Evolutionary conservation across 2,329 filamentous ascomycete species (phyloP).

Genomic region (Anthostomella pinea): DNA sequence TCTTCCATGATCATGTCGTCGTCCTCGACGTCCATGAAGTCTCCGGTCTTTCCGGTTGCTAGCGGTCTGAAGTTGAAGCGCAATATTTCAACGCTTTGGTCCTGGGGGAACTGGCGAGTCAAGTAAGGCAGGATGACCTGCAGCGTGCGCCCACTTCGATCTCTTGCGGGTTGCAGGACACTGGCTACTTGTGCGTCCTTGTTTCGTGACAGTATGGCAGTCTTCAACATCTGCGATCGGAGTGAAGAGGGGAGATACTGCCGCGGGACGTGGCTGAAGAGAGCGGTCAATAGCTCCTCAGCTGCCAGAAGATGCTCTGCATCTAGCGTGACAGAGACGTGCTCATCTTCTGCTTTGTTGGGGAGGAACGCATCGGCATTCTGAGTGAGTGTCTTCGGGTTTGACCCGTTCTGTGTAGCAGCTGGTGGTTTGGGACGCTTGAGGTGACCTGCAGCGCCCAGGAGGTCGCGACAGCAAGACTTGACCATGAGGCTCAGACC

Average conservation of each 20-base stretch:
- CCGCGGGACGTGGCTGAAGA: conserved; percentile 64
- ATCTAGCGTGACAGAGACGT: conserved; percentile 34
- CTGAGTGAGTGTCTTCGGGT: conserved; percentile 42
- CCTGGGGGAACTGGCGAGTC: conserved; percentile 59
- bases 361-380: conserved; percentile 74
- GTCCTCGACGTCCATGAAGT: conserved; percentile 36
- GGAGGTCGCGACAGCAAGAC: conserved; percentile 71
- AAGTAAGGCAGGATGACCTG: conserved; percentile 80
- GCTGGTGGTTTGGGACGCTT: conserved; percentile 35
- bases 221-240: conserved; percentile 75
- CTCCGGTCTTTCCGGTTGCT: conserved; percentile 23
- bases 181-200: conserved; percentile 76
- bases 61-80: conserved; percentile 53
- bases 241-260: conserved; percentile 66
- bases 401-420: conserved; percentile 38
- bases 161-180: conserved; percentile 72
- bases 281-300: conserved; percentile 55
- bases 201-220: conserved; percentile 68
- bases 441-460: conserved; percentile 52
- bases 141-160: conserved; percentile 60
- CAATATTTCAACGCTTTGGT: conserved; percentile 69
- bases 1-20: conserved; percentile 34
- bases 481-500: conserved; percentile 62
- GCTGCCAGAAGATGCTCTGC: conserved; percentile 55
- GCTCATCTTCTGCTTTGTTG: conserved; percentile 34